Evolutionary conservation across 495 filamentous ascomycete species (phyloP), one percentile per base, ranked within the genome.

Genomic region (Talaromyces ruber): DNA sequence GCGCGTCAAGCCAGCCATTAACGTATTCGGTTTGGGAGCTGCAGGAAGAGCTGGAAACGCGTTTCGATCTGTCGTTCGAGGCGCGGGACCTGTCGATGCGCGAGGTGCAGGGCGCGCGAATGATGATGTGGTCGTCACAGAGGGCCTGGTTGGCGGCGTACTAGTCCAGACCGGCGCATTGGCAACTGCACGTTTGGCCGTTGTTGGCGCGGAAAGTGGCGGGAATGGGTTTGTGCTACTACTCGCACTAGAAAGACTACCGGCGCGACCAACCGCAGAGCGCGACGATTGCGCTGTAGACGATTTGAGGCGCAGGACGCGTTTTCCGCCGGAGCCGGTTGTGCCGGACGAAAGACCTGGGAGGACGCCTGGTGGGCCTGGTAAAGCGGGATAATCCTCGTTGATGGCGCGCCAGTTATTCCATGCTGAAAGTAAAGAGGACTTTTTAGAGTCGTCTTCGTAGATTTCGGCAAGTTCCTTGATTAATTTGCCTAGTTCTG

Each of bases 381-480:
- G 93, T 0, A 98, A 82, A 0, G 90, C 89, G 0, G 94, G 94
- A 68, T 97, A 98, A 73, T 98, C 93, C 73, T 97, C 94, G 66
- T 96, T 93, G 67, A 93, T 91, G 9, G 91, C 92, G 14, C 89
- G 90, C 90, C 94, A 95, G 73, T 97, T 90, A 63, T 88, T 89
- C 93, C 92, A 98, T 4, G 92, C 86, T 65, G 84, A 88, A 2
- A 89, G 82, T 1, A 99, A 80, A 3, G 75, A 79, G 9, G 84
- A 85, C 12, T 81, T 84, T 68, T 96, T 97, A 11, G 66, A 68
- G 47, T 86, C 81, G 55, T 93, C 88, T 65, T 98, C 92, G 67
- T 92, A 99, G 22, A 98, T 88, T 4, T 98, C 95, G 21, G 92
- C 90, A 4, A 97, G 86, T 66, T 98, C 95, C 53, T 92, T 90